These are phyloP conservation scores for Malus hybrid DNA, from an alignment of 331 rosid genomes.

Conservation along the genomic window DNA sequence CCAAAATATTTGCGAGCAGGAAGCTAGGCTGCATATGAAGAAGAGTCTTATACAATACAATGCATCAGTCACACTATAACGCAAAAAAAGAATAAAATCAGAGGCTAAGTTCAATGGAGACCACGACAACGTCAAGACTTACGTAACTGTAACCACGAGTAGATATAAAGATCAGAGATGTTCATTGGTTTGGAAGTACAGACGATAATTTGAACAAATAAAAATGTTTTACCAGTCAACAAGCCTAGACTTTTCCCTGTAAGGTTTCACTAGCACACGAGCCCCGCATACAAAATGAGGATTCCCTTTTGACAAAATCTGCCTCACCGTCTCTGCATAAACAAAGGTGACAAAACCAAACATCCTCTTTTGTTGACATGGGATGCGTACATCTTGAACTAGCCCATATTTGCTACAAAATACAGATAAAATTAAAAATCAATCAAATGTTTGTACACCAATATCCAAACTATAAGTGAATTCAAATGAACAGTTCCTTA, in stretches of 20 bases:
- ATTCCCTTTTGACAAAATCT: slow-evolving; percentile 32
- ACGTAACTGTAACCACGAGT: too few relatives aligned
- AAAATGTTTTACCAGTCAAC: slow-evolving; percentile 22
- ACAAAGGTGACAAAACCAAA: slow-evolving; percentile 45
- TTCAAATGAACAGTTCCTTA: not conserved
- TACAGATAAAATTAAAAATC: not conserved
- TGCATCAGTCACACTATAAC: too few relatives aligned
- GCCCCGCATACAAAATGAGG: slow-evolving; percentile 42
- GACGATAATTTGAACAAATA: not conserved
- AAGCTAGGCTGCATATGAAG: not conserved
- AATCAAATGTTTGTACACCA: not conserved
- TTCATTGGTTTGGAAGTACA: too few relatives aligned
- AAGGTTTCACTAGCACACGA: slow-evolving; percentile 43
- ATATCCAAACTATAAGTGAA: not conserved
- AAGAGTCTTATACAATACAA: too few relatives aligned
- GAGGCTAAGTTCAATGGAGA: not conserved
- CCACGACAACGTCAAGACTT: not conserved
- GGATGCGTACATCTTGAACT: slow-evolving; percentile 44
- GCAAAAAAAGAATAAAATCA: not conserved
- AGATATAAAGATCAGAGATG: too few relatives aligned
- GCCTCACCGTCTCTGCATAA: slow-evolving; percentile 33
- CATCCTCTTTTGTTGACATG: slow-evolving; percentile 46
- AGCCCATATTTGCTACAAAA: slow-evolving; percentile 38
- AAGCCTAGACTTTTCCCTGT: slow-evolving; percentile 36
- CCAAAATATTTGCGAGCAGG: not conserved